Evolutionary conservation across 495 filamentous ascomycete species (phyloP).

Genomic region (Tuber aestivum): DNA sequence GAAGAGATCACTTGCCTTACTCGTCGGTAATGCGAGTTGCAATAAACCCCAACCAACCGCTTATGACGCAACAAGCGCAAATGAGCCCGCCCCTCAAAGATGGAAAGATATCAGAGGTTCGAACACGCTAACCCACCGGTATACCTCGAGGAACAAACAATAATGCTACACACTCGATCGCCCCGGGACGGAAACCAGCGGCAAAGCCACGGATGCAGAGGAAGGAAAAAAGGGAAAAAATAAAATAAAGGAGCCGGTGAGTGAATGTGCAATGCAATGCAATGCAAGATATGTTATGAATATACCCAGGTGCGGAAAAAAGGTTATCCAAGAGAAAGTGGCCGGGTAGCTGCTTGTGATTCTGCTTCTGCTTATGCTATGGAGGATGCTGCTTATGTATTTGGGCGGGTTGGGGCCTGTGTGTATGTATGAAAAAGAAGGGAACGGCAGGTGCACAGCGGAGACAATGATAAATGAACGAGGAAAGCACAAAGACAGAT

Average conservation of each 20-base stretch:
- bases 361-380: neutral
- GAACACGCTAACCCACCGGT: neutral
- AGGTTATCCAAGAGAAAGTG: slow-evolving; percentile 29
- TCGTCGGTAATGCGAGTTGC: neutral
- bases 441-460: neutral
- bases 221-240: neutral
- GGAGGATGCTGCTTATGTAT: neutral
- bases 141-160: neutral
- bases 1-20: neutral
- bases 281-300: slow-evolving; percentile 13
- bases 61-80: neutral
- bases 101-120: neutral
- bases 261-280: neutral
- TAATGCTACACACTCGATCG: neutral
- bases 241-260: neutral
- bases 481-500: neutral
- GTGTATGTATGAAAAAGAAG: neutral
- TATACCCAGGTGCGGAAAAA: slow-evolving; percentile 8
- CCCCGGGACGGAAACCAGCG: neutral
- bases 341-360: slow-evolving; percentile 26
- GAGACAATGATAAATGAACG: neutral
- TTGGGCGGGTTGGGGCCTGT: neutral
- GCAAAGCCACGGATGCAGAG: neutral
- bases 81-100: neutral
- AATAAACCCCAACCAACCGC: neutral